Percentiles rank a stretch among this genome's conserved stretches.
Evolutionary conservation across 495 filamentous ascomycete species (phyloP).

Genomic region (Xylaria cubensis): DNA sequence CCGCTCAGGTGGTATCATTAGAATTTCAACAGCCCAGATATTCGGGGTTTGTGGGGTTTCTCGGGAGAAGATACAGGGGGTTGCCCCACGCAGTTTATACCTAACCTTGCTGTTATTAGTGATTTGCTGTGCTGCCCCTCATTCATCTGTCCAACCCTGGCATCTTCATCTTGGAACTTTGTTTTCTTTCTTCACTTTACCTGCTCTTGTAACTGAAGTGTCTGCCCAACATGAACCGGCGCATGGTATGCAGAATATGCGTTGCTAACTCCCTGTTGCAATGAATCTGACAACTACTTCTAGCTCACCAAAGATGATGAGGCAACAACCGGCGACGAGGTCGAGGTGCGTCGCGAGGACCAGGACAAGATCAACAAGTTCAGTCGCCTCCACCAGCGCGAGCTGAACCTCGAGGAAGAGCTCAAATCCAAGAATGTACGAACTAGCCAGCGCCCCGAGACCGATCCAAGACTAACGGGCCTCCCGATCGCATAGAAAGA

Average conservation of each 20-base stretch:
- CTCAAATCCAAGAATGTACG: constrained; percentile 82
- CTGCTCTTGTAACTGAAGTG: background rate
- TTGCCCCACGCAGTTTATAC: constrained; percentile 13
- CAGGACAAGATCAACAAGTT: constrained; percentile 99
- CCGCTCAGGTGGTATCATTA: background rate
- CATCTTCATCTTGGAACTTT: background rate
- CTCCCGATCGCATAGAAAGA: constrained; percentile 75
- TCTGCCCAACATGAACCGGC: constrained; percentile 43
- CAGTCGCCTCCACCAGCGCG: constrained; percentile 89
- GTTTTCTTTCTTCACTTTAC: background rate
- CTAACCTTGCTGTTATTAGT: background rate
- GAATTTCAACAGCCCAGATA: constrained; percentile 8
- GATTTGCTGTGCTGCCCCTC: constrained; percentile 7
- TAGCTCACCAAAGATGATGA: constrained; percentile 96
- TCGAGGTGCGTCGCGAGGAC: constrained; percentile 92
- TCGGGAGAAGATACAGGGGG: constrained; percentile 15
- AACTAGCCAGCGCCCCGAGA: constrained; percentile 5
- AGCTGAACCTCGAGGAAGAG: constrained; percentile 77
- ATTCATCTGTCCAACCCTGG: background rate
- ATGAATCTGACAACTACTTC: constrained; percentile 28
- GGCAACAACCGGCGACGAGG: constrained; percentile 71
- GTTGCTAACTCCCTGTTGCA: background rate
- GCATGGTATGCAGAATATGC: constrained; percentile 45
- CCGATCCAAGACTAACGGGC: constrained; percentile 4
- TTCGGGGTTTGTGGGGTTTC: constrained; percentile 24